Percentiles rank a stretch among this genome's conserved stretches.
Conservation (phyloP, 441 rosid species). For the Croton laevigatus region DNA sequence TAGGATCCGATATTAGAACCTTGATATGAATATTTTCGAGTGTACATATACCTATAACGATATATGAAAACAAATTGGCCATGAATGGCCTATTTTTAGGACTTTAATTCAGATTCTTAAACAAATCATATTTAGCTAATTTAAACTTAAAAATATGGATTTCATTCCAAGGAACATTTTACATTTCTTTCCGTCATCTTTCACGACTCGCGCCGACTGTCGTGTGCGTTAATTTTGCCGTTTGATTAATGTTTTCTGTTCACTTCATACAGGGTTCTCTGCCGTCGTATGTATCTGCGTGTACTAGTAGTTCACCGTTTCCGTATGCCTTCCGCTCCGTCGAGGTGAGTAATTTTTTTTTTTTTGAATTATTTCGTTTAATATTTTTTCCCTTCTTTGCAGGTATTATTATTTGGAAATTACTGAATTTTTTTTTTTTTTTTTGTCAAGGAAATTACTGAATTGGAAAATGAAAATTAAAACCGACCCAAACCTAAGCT, state of each 20-base stretch:
- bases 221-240: not conserved
- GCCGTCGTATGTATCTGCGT: not conserved
- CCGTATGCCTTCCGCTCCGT: not conserved
- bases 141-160: not conserved
- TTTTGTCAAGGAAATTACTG: not conserved
- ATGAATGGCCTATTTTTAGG: conserved; percentile 24
- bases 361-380: not conserved
- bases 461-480: too few species aligned
- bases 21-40: conserved; percentile 10
- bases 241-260: conserved; percentile 17
- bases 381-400: too few species aligned
- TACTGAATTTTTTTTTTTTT: not conserved
- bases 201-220: not conserved
- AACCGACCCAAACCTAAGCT: not conserved
- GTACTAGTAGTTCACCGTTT: not conserved
- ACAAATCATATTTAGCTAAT: not conserved
- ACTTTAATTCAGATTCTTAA: not conserved
- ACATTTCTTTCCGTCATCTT: not conserved
- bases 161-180: not conserved
- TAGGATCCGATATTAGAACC: conserved; percentile 5
- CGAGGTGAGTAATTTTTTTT: not conserved
- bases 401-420: not conserved
- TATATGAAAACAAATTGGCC: conserved; percentile 22
- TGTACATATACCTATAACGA: conserved; percentile 18
- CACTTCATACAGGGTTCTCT: not conserved